Evolutionary conservation across 2,329 filamentous ascomycete species (phyloP).

Genomic region (Cercospora zeae-maydis): DNA sequence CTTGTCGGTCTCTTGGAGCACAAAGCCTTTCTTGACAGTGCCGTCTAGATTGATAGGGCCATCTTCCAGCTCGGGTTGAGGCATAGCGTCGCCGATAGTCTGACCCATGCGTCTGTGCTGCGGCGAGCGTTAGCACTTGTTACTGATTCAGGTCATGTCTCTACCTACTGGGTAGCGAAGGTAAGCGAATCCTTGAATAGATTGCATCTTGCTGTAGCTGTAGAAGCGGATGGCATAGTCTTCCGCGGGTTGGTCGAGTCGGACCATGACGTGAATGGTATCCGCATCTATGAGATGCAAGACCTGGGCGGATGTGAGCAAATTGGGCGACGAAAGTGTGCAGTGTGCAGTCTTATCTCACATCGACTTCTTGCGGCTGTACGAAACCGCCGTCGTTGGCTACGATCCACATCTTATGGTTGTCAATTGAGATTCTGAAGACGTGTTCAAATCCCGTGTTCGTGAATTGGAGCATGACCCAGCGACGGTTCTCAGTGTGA

Average conservation of each 20-base stretch:
- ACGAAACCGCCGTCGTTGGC: slow-evolving; percentile 24
- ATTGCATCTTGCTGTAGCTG: slow-evolving; percentile 19
- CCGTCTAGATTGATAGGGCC: slow-evolving; percentile 19
- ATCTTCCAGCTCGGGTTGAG: slow-evolving; percentile 14
- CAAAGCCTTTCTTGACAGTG: slow-evolving; percentile 12
- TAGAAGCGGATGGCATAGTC: slow-evolving; percentile 24
- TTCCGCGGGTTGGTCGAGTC: slow-evolving; percentile 15
- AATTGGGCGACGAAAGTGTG: neutral
- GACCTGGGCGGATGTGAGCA: slow-evolving; percentile 1
- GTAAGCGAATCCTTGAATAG: slow-evolving; percentile 21
- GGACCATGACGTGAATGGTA: slow-evolving; percentile 20
- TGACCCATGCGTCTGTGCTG: slow-evolving; percentile 11
- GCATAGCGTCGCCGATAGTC: slow-evolving; percentile 17
- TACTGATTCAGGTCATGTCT: no score
- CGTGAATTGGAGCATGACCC: slow-evolving; percentile 22
- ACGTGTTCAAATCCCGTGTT: slow-evolving; percentile 22
- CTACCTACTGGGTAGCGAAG: slow-evolving; percentile 15
- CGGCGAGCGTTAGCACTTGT: neutral
- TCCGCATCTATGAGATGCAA: slow-evolving; percentile 20
- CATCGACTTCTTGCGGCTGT: slow-evolving; percentile 19
- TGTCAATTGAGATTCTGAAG: slow-evolving; percentile 22
- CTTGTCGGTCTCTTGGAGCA: slow-evolving; percentile 7
- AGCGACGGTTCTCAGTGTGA: slow-evolving; percentile 18
- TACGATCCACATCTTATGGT: slow-evolving; percentile 23
- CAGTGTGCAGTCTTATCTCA: neutral